Evolutionary conservation across 2,329 filamentous ascomycete genomes (phyloP), one percentile per base, ranked within the genome.

Genomic region (Ceratocystis colombiana): DNA sequence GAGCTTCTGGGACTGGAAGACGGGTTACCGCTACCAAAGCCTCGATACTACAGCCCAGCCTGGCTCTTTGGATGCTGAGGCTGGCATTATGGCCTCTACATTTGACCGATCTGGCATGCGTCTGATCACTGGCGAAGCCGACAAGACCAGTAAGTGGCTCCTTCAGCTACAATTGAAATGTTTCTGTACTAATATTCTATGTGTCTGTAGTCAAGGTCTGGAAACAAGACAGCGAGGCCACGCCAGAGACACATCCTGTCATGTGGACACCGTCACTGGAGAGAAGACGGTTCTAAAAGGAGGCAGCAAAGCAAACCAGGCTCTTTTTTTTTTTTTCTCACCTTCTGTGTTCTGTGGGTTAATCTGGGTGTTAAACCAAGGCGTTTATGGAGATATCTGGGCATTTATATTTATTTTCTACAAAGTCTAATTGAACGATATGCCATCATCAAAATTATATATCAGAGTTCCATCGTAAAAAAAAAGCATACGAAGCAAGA

Each of bases 1-100:
- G 80, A 89, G 86, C 70, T 99, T 99, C 79, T 99, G 92, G 89
- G 95, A 99, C 75, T 99, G 94, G 94, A 97, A 97, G 78, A 89
- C 91, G 0, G 94, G 95, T 0, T 85, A 99, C 74, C 83, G 88
- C 61, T 99, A 94, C 78, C 94, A 99, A 76, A 84, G 85, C 7
- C 82, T 93, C 12, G 92, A 99, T 71, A 96, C 90, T 2, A 90
- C 90, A 6, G 94, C 94, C 0, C 94, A 99, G 75, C 94, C 94
- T 0, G 94, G 94, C 62, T 95, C 89, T 20, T 79, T 99, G 28
- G 92, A 97, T 72, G 94, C 94, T 5, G 94, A 99, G 77, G 87
- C 90, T 5, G 95, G 95, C 64, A 85, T 99, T 71, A 96, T 99
- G 88, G 90, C 88, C 73, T 91, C 89, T 15, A 96, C 88, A 0